phyloP scores from a whole-genome alignment of 192 early-diverging fungal genomes.

The Coemansia sp. region DNA sequence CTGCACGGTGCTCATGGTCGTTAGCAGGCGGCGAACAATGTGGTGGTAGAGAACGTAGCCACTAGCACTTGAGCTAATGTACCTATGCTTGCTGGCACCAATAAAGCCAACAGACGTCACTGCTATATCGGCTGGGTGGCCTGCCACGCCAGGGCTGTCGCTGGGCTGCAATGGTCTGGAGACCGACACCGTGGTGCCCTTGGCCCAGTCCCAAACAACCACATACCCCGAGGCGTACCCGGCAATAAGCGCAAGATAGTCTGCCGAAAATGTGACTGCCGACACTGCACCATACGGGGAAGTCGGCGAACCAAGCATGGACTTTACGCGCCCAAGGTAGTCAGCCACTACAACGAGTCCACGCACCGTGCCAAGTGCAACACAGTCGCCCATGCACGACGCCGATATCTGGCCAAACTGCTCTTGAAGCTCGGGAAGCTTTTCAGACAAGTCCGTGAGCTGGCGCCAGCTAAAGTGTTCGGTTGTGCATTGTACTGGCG shows the following conservation, averaged over 20 bases:
- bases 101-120: conserved; percentile 39
- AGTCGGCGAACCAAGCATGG: conserved; percentile 9
- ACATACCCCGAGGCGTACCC: conserved; percentile 45
- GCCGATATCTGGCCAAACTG: conserved; percentile 37
- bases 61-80: conserved; percentile 42
- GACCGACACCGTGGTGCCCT: conserved; percentile 31
- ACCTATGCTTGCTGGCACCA: conserved; percentile 47
- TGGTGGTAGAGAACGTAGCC: conserved; percentile 49
- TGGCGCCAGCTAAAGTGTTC: conserved; percentile 51
- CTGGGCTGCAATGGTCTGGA: conserved; percentile 33
- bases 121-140: conserved; percentile 35
- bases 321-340: conserved; percentile 44
- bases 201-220: conserved; percentile 50
- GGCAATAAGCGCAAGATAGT: conserved; percentile 29
- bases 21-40: conserved; percentile 44
- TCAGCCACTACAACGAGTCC: conserved; percentile 33
- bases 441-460: conserved; percentile 36
- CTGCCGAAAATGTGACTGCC: conserved; percentile 40
- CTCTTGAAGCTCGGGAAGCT: conserved; percentile 28
- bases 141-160: conserved; percentile 22
- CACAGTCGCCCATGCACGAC: conserved; percentile 36
- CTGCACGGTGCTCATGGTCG: conserved; percentile 38
- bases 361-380: conserved; percentile 40
- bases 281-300: conserved; percentile 38
- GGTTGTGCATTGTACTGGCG: conserved; percentile 33